These are phyloP conservation scores for Gonium pectorale DNA, from an alignment of 139 green algal genomes.

Conservation along the genomic window DNA sequence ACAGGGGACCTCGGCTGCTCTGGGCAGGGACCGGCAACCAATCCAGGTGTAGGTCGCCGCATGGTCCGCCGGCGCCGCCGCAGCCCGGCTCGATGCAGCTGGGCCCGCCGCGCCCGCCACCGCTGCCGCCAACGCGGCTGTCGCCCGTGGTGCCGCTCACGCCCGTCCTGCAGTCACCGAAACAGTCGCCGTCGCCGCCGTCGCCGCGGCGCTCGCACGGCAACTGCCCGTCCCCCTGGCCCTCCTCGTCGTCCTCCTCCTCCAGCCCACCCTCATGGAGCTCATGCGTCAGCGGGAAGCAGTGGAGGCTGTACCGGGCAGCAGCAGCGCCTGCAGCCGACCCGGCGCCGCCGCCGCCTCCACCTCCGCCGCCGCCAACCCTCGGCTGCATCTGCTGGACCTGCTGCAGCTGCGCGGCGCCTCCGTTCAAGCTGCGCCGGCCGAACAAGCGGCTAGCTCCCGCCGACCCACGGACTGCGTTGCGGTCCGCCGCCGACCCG, in stretches of 20 bases:
- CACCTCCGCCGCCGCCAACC: background rate
- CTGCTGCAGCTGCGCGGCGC: too few species aligned
- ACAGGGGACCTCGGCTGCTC: background rate
- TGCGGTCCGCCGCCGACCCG: background rate
- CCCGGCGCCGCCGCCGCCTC: background rate
- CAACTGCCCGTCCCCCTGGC: background rate
- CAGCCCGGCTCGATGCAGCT: too few species aligned
- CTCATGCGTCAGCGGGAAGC: conserved; percentile 13
- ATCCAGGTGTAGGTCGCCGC: background rate
- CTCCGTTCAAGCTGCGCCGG: too few species aligned
- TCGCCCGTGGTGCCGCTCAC: background rate
- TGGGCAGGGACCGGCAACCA: background rate
- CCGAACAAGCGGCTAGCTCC: too few species aligned
- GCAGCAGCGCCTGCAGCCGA: background rate
- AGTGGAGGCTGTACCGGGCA: conserved; percentile 17
- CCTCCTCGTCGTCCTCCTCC: background rate
- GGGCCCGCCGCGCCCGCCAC: too few species aligned
- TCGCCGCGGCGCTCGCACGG: background rate
- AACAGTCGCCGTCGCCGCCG: background rate
- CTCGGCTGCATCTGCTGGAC: too few species aligned
- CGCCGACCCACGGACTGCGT: too few species aligned
- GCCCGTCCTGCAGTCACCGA: background rate
- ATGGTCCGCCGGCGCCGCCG: background rate
- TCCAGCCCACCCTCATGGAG: background rate
- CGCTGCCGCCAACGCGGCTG: background rate